Percentiles rank a stretch among this genome's conserved stretches.
phyloP scores from a whole-genome alignment of 768 basidiomycete species.

The Boletus tomentosulus region DNA sequence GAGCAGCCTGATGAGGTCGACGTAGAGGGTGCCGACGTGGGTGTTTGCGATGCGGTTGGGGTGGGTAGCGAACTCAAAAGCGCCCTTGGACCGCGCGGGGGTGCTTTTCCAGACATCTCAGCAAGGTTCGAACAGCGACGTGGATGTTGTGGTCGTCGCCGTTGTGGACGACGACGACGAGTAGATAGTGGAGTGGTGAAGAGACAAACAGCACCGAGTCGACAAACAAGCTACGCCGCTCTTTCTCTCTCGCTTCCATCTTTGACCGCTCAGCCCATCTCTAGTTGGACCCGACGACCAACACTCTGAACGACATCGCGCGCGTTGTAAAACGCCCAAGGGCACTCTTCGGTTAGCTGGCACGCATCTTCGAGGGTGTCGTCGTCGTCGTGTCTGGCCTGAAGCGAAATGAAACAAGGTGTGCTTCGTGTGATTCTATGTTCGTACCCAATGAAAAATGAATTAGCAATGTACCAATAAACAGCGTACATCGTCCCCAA shows the following conservation, averaged over 20 bases:
- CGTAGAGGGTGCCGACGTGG: slow-evolving; percentile 32
- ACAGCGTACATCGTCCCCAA: background rate
- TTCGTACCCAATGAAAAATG: background rate
- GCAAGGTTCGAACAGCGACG: background rate
- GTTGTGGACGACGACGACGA: slow-evolving; percentile 18
- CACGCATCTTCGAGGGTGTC: background rate
- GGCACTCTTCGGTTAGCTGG: background rate
- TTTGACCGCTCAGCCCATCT: background rate
- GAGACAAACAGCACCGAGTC: slow-evolving; percentile 19
- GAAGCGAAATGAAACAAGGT: background rate
- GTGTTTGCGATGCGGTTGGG: slow-evolving; percentile 25
- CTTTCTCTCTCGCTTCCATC: slow-evolving; percentile 13
- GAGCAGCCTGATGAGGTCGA: slow-evolving; percentile 30
- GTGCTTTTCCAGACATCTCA: slow-evolving; percentile 73
- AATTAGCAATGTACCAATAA: background rate
- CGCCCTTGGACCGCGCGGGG: slow-evolving; percentile 71
- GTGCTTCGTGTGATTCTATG: background rate
- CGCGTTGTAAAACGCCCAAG: too few relatives aligned
- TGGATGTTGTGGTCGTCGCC: slow-evolving; percentile 16
- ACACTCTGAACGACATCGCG: too few relatives aligned
- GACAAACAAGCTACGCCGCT: slow-evolving; percentile 14
- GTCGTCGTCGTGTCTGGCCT: background rate
- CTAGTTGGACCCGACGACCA: too few relatives aligned
- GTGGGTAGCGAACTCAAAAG: slow-evolving; percentile 47
- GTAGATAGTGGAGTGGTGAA: slow-evolving; percentile 9